These are phyloP conservation scores for Ciborinia camelliae DNA, from an alignment of 2,329 filamentous ascomycete genomes.

Conservation along the genomic window DNA sequence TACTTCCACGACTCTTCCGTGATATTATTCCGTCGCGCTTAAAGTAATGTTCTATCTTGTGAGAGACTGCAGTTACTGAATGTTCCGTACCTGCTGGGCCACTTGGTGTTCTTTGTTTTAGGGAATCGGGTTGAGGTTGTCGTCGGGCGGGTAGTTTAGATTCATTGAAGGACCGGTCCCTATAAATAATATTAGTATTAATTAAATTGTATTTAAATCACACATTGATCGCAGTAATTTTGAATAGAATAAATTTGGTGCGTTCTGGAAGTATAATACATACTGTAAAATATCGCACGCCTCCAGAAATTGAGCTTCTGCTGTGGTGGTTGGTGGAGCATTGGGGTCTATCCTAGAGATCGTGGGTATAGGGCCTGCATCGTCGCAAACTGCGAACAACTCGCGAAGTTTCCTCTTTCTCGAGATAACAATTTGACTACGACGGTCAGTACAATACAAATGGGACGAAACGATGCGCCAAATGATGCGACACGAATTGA, in stretches of 20 bases:
- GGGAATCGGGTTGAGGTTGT: conserved; percentile 44
- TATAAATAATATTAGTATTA: conserved; percentile 37
- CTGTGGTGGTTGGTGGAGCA: conserved; percentile 50
- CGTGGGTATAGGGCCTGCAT: conserved; percentile 56
- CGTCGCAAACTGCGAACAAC: conserved; percentile 76
- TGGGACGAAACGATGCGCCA: conserved; percentile 29
- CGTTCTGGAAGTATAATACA: conserved; percentile 36
- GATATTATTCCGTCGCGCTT: conserved; percentile 31
- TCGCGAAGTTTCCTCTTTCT: conserved; percentile 89
- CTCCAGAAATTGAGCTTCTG: conserved; percentile 55
- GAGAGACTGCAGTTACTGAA: conserved; percentile 22
- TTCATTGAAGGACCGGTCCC: conserved; percentile 51
- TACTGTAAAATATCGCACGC: conserved; percentile 59
- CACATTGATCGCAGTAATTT: neutral
- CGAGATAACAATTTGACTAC: conserved; percentile 71
- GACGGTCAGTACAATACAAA: conserved; percentile 34
- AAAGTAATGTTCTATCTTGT: conserved; percentile 26
- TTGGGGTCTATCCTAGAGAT: conserved; percentile 55
- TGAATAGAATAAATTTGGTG: neutral
- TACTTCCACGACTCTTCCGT: conserved; percentile 31
- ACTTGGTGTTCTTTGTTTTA: conserved; percentile 41
- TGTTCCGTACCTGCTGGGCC: conserved; percentile 29
- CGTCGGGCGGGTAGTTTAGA: conserved; percentile 50
- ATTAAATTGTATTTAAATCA: conserved; percentile 8
- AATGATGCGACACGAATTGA: conserved; percentile 29